Percentiles rank a stretch among this genome's conserved stretches.
Evolutionary conservation across 306 rosid genomes (phyloP).

Genomic region (Rosa chinensis): DNA sequence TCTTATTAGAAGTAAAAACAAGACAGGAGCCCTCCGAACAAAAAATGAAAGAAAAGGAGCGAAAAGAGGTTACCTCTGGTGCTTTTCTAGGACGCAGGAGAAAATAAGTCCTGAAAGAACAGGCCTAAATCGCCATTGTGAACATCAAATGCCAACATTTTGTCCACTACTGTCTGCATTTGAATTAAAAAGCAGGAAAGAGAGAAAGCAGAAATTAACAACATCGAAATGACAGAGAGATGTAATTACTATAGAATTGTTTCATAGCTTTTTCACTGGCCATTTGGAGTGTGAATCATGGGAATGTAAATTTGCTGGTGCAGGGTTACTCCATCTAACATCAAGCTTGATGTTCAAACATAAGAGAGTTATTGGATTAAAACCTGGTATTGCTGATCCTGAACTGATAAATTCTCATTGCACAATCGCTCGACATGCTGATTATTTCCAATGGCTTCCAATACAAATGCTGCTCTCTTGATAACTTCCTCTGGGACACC

Average conservation of each 20-base stretch:
- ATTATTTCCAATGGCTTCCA: conserved; percentile 61
- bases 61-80: conserved; percentile 9
- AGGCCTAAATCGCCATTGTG: conserved; percentile 53
- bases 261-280: not conserved
- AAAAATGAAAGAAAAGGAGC: not conserved
- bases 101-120: conserved; percentile 65
- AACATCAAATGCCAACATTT: conserved; percentile 68
- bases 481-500: conserved; percentile 82
- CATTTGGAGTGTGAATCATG: not conserved
- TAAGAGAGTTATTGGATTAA: conserved; percentile 16
- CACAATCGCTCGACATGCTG: conserved; percentile 53
- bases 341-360: conserved; percentile 18
- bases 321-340: not conserved
- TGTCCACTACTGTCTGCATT: conserved; percentile 70
- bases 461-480: conserved; percentile 70
- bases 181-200: not conserved
- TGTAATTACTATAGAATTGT: not conserved
- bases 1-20: not conserved
- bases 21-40: not conserved
- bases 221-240: conserved; percentile 3
- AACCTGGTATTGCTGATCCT: conserved; percentile 71
- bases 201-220: not conserved
- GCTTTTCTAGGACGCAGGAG: conserved; percentile 24
- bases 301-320: not conserved
- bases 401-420: conserved; percentile 58